Conservation (phyloP, 1,139 yeast species). For the Saccharomycopsis hybrid region DNA sequence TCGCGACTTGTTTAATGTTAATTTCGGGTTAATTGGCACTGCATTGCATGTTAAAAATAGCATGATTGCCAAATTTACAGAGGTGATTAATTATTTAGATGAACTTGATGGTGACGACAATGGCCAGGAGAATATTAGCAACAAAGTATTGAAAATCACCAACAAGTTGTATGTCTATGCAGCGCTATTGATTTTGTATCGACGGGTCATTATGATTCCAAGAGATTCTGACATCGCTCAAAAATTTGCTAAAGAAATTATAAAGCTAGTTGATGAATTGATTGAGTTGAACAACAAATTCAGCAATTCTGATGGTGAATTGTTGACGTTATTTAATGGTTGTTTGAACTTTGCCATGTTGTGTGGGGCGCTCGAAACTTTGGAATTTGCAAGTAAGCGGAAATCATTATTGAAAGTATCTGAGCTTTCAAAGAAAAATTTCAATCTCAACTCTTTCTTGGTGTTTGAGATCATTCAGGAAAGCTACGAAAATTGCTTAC, state of each 20-base stretch:
- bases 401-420: conserved; percentile 5
- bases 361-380: conserved; percentile 13
- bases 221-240: conserved; percentile 14
- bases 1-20: conserved; percentile 9
- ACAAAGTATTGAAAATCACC: conserved; percentile 3
- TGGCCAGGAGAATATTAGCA: neutral
- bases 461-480: conserved; percentile 13
- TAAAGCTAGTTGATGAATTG: conserved; percentile 2
- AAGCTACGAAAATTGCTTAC: conserved; percentile 12
- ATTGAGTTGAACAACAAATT: neutral
- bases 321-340: conserved; percentile 6
- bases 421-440: conserved; percentile 7
- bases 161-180: conserved; percentile 10
- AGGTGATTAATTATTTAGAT: conserved; percentile 4
- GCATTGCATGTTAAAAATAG: conserved; percentile 6
- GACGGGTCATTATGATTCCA: conserved; percentile 16
- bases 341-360: conserved; percentile 9
- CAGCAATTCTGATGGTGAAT: neutral
- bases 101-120: neutral
- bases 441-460: conserved; percentile 10
- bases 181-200: conserved; percentile 10
- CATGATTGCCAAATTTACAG: conserved; percentile 1
- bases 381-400: conserved; percentile 6
- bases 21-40: conserved; percentile 7
- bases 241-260: conserved; percentile 6